Evolutionary conservation across 2,329 filamentous ascomycete species (phyloP).

Genomic region (Ophiostoma sp.): DNA sequence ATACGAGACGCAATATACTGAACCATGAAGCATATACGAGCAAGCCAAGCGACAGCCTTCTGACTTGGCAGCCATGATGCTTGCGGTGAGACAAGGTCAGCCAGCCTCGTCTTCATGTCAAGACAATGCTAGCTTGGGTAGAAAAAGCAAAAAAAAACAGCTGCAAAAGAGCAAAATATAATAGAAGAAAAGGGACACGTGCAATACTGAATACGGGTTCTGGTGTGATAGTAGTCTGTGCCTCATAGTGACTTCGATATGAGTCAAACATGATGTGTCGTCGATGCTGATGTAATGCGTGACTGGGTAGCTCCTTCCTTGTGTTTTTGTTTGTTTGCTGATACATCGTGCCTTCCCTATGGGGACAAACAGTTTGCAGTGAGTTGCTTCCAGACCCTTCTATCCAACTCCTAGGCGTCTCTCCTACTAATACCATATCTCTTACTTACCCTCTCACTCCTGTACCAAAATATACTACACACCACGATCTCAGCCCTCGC

Average conservation of each 20-base stretch:
- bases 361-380: background rate
- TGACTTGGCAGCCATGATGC: background rate
- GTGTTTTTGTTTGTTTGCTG: conserved; percentile 2
- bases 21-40: background rate
- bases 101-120: background rate
- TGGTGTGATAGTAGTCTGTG: no score
- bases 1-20: background rate
- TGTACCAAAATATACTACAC: no score
- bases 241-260: background rate
- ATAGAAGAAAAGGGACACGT: no score
- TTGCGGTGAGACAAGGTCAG: background rate
- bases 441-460: no score
- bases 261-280: background rate
- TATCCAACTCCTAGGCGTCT: background rate
- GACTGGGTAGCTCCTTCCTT: conserved; percentile 7
- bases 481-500: no score
- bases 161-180: no score
- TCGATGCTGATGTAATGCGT: background rate
- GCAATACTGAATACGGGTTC: no score
- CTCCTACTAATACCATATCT: background rate
- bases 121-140: no score
- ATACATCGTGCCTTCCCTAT: conserved; percentile 14
- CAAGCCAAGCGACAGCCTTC: conserved; percentile 1
- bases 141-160: no score
- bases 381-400: background rate